These are phyloP conservation scores for Pittosporum tobira DNA, from an alignment of 129 eudicot species.

Conservation along the genomic window DNA sequence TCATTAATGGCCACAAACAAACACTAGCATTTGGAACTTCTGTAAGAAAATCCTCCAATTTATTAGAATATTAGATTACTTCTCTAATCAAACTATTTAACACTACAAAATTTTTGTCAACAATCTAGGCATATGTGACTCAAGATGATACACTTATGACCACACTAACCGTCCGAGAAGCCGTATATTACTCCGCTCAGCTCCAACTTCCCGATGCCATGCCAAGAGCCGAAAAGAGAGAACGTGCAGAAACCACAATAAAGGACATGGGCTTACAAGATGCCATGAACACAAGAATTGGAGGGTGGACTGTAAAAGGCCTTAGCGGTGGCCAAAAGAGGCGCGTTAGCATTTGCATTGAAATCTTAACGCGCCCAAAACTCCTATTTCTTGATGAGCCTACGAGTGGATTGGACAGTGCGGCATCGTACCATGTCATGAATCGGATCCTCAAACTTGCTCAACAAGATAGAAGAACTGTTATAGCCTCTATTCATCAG, in stretches of 20 bases:
- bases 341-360: conserved; percentile 84
- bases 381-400: conserved; percentile 88
- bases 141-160: conserved; percentile 80
- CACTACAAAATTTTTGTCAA: background rate
- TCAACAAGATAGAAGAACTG: conserved; percentile 41
- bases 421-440: conserved; percentile 83
- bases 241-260: conserved; percentile 60
- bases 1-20: conserved; percentile 22
- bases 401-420: conserved; percentile 84
- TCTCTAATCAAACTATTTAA: too few species aligned
- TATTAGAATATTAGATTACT: too few species aligned
- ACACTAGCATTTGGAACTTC: conserved; percentile 22
- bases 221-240: conserved; percentile 52
- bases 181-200: conserved; percentile 66
- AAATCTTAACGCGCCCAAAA: conserved; percentile 57
- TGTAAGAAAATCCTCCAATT: conserved; percentile 13
- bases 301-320: conserved; percentile 81
- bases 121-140: conserved; percentile 72
- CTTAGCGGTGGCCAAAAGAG: conserved; percentile 88
- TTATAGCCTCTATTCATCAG: conserved; percentile 71
- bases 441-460: conserved; percentile 52
- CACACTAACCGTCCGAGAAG: conserved; percentile 69
- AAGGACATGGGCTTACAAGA: conserved; percentile 81
- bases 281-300: conserved; percentile 72
- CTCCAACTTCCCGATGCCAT: conserved; percentile 69